Evolutionary conservation across 2,329 filamentous ascomycete species (phyloP).

Genomic region (Epichloe sp.): DNA sequence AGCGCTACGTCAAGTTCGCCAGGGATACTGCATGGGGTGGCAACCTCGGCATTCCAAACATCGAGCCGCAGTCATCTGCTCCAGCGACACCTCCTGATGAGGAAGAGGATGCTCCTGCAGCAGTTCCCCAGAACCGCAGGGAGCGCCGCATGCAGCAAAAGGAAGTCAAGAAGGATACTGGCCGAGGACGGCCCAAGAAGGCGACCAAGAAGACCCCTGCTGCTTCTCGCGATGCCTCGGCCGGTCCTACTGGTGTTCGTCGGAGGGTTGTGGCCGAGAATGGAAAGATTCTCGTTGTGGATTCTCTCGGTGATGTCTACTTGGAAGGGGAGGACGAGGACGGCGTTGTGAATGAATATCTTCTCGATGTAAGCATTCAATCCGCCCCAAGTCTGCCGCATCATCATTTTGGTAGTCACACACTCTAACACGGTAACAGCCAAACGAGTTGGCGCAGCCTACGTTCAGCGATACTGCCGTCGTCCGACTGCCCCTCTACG

Average conservation of each 20-base stretch:
- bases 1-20: conserved; percentile 83
- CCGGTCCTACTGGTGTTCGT: conserved; percentile 52
- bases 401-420: not conserved
- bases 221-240: conserved; percentile 31
- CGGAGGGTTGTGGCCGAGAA: conserved; percentile 89
- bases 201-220: conserved; percentile 20
- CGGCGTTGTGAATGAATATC: conserved; percentile 66
- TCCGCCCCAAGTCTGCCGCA: not conserved
- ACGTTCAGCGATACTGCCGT: conserved; percentile 73
- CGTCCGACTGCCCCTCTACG: conserved; percentile 62
- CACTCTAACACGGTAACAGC: conserved; percentile 33
- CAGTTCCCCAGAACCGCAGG: conserved; percentile 60
- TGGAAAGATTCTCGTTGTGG: conserved; percentile 86
- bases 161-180: conserved; percentile 59
- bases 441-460: conserved; percentile 65
- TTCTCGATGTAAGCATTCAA: conserved; percentile 65
- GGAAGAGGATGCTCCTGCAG: conserved; percentile 37
- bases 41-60: conserved; percentile 56
- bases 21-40: conserved; percentile 83
- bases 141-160: conserved; percentile 83
- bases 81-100: conserved; percentile 29
- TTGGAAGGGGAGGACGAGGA: conserved; percentile 87
- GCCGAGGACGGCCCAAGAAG: conserved; percentile 40
- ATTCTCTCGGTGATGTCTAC: conserved; percentile 83
- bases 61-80: conserved; percentile 37